phyloP scores from a whole-genome alignment of 495 filamentous ascomycete genomes.

The Durotheca rogersii region DNA sequence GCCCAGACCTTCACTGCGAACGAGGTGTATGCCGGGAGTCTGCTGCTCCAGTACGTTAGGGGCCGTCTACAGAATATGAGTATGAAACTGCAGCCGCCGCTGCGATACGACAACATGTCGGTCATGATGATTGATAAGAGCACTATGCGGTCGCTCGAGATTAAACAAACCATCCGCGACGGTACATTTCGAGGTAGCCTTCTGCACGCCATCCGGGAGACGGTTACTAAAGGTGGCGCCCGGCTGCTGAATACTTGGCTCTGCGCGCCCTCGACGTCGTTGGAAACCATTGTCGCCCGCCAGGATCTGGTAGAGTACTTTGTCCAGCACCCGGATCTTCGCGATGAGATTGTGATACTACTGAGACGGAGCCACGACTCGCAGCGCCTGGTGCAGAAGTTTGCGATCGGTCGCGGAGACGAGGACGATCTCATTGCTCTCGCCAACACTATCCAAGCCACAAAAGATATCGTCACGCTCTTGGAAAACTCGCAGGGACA shows the following conservation, averaged over 20 bases:
- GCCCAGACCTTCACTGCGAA: constrained; percentile 44
- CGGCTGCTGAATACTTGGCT: constrained; percentile 79
- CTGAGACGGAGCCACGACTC: constrained; percentile 80
- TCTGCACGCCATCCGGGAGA: constrained; percentile 82
- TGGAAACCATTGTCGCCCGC: constrained; percentile 73
- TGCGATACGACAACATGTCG: constrained; percentile 66
- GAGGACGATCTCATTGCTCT: constrained; percentile 87
- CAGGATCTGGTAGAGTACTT: constrained; percentile 81
- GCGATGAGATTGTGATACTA: constrained; percentile 64
- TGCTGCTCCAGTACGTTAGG: constrained; percentile 80
- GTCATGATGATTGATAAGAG: constrained; percentile 90
- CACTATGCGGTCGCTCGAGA: constrained; percentile 85
- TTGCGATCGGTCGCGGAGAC: constrained; percentile 87
- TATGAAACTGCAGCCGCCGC: constrained; percentile 82
- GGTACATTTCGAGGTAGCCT: constrained; percentile 74
- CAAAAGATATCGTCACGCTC: constrained; percentile 61
- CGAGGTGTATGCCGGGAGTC: constrained; percentile 67
- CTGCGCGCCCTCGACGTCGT: constrained; percentile 82
- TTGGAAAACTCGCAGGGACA: constrained; percentile 27
- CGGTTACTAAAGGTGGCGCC: constrained; percentile 86
- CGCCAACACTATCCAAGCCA: constrained; percentile 77
- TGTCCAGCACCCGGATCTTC: constrained; percentile 59
- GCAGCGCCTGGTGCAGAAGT: constrained; percentile 87
- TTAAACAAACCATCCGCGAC: constrained; percentile 79
- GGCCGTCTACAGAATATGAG: constrained; percentile 73